Conservation (phyloP, 2,329 filamentous ascomycete genomes). For the Diaporthe sp. region DNA sequence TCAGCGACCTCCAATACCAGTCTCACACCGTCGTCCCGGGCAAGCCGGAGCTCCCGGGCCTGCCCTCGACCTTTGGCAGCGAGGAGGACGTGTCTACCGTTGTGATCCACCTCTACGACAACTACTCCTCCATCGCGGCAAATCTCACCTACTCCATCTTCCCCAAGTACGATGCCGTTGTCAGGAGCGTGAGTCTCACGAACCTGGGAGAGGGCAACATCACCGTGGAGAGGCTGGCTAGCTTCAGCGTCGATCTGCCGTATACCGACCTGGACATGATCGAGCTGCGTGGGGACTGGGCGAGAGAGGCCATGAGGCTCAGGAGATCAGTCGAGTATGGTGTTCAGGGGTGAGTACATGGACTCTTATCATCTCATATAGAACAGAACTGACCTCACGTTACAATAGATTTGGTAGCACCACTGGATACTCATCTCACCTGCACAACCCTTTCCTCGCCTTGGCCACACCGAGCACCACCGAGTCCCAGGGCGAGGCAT, state of each 20-base stretch:
- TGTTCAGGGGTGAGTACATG: constrained; percentile 60
- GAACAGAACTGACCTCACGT: neutral
- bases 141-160: constrained; percentile 76
- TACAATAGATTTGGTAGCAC: constrained; percentile 69
- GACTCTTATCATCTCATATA: too few species aligned
- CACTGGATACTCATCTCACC: constrained; percentile 73
- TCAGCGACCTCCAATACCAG: constrained; percentile 70
- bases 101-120: constrained; percentile 70
- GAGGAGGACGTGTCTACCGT: constrained; percentile 71
- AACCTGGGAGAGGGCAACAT: constrained; percentile 69
- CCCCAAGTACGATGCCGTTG: constrained; percentile 71
- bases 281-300: constrained; percentile 74
- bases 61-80: constrained; percentile 72
- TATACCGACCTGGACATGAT: constrained; percentile 74
- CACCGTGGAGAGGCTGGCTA: constrained; percentile 69
- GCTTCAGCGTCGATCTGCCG: constrained; percentile 73
- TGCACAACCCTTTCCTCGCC: constrained; percentile 75
- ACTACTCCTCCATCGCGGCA: constrained; percentile 69
- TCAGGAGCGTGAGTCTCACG: constrained; percentile 72
- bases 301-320: constrained; percentile 68
- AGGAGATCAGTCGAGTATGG: constrained; percentile 70
- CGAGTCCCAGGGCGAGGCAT: constrained; percentile 72
- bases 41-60: constrained; percentile 68
- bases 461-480: constrained; percentile 70
- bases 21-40: constrained; percentile 68